Evolutionary conservation across 164 flowering plant genomes (phyloP).

Genomic region (Kalanchoe fedtschenkoi): DNA sequence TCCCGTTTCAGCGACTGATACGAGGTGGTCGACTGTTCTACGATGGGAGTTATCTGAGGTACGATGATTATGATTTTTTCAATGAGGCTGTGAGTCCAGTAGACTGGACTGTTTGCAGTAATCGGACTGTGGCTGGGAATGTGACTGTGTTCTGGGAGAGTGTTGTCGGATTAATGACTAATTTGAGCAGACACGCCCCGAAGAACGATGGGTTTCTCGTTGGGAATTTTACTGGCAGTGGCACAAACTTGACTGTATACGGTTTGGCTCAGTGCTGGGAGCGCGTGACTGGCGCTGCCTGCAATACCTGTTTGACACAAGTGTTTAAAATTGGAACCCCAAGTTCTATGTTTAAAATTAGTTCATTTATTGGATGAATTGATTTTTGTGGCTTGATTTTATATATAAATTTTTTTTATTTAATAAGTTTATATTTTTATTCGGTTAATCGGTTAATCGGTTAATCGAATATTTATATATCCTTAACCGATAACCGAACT

Average conservation of each 20-base stretch:
- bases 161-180: constrained; percentile 24
- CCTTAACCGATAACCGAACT: no score
- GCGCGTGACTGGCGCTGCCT: constrained; percentile 26
- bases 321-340: no score
- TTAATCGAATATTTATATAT: no score
- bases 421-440: no score
- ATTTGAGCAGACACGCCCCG: constrained; percentile 38
- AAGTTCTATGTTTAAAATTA: no score
- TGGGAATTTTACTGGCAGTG: constrained; percentile 22
- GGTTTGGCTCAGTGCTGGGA: constrained; percentile 85
- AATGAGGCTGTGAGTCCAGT: constrained; percentile 22
- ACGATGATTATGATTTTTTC: constrained; percentile 51
- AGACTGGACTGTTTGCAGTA: constrained; percentile 39
- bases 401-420: no score
- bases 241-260: constrained; percentile 33
- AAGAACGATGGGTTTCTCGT: constrained; percentile 42
- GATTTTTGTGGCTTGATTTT: no score
- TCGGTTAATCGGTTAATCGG: no score
- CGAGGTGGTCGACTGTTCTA: constrained; percentile 42
- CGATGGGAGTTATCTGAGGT: constrained; percentile 75
- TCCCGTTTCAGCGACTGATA: constrained; percentile 44
- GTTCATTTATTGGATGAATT: no score
- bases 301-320: constrained; percentile 36
- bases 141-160: constrained; percentile 19
- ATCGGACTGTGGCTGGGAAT: constrained; percentile 13